Evolutionary conservation across 495 filamentous ascomycete species (phyloP), one percentile per base, ranked within the genome.

Genomic region (Ramalina intermedia): DNA sequence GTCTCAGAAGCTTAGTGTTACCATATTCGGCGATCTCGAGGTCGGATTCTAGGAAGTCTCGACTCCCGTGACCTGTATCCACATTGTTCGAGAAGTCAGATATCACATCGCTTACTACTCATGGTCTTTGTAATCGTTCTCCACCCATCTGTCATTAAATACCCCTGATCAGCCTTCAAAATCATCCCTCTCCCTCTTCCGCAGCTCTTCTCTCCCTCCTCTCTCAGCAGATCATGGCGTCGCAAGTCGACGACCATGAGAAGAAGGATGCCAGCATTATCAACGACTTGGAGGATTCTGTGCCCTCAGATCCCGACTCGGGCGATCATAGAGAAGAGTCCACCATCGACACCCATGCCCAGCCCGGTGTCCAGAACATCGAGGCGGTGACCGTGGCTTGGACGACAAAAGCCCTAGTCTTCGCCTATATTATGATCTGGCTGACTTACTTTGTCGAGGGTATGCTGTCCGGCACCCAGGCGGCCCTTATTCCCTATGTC

Each of bases 361-460:
- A 65, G 14, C n/a, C 54, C 14, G 68, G 68, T 58, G 56, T 68
- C 46, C 62, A 69, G 49, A 69, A 67, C 38, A 65, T 64, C 16
- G 68, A 70, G 46, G 68, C 68, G 13, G 56, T 58, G 20, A 65
- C 66, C 12, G 37, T 69, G 3, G 61, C 66, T 5, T 70, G 64
- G 63, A 55, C 50, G 39, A 68, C 60, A 47, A 64, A 60, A 46
- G 58, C 61, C 14, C 58, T 68, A n/a, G 52, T 53, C 33, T 45
- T 50, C 5, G 66, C 62, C 38, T 69, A 69, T 53, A 61, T 52
- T 16, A 67, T 67, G 64, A 65, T 70, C 46, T 70, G 65, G 64
- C 54, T 71, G 3, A 69, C 60, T 37, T 71, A 63, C 52, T 68
- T 69, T 40, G 55, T 68, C 60, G 55, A 68, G 24, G 65, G 65